Conservation (phyloP, 371 early-diverging fungal genomes). For the Mucor velutinosus region DNA sequence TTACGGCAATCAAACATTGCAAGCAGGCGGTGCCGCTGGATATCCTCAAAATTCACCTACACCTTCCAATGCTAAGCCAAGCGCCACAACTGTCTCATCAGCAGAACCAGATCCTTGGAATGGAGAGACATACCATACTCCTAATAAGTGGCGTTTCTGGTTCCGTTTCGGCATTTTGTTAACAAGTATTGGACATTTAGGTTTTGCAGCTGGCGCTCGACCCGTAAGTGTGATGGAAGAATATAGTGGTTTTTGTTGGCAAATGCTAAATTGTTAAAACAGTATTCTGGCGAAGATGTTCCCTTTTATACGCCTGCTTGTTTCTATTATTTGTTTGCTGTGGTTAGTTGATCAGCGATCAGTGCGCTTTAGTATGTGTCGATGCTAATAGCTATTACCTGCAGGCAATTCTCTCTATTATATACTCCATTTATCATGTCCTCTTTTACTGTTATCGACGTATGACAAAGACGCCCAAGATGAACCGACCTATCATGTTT, state of each 20-base stretch:
- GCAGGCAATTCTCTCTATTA: constrained; percentile 48
- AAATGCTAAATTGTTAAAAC: background rate
- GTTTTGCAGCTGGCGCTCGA: constrained; percentile 51
- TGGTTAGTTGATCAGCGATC: constrained; percentile 27
- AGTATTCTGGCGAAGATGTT: constrained; percentile 37
- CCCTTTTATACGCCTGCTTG: constrained; percentile 40
- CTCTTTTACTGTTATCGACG: constrained; percentile 47
- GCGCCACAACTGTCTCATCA: background rate
- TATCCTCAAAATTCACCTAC: background rate
- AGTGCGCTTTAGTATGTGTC: background rate
- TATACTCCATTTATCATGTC: constrained; percentile 43
- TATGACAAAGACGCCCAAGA: constrained; percentile 37
- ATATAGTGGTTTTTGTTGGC: background rate
- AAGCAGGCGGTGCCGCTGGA: constrained; percentile 4
- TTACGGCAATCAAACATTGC: constrained; percentile 23
- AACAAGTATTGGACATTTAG: constrained; percentile 42
- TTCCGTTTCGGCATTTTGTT: constrained; percentile 39
- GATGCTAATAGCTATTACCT: background rate
- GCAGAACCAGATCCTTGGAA: constrained; percentile 12
- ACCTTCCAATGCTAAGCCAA: background rate
- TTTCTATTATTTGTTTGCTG: constrained; percentile 46
- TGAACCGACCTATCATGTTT: constrained; percentile 45
- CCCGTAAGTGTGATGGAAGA: constrained; percentile 36
- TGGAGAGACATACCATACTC: constrained; percentile 26
- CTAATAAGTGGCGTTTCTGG: constrained; percentile 30